Evolutionary conservation across 2,329 filamentous ascomycete species (phyloP), one percentile per base, ranked within the genome.

Genomic region (Diaporthe capsici): DNA sequence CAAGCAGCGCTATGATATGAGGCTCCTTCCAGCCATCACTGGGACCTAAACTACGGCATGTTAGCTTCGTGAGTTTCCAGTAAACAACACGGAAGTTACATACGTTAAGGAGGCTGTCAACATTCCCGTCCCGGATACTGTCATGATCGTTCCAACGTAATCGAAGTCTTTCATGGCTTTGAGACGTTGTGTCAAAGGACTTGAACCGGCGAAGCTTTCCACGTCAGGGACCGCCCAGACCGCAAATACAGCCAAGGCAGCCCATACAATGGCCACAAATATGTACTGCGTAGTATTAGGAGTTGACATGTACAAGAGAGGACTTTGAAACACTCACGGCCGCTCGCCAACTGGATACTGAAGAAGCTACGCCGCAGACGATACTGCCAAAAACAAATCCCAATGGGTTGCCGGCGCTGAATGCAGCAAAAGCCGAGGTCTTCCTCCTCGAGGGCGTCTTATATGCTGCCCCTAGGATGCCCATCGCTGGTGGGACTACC

Each of bases 181-280:
- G 55, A 58, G 55, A 6, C 55, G 55, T 34, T 58, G 28, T 58
- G 13, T 31, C 17, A 58, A 34, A 15, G 28, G 55, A 34, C 28
- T 58, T 37, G 13, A 15, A 37, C 5, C 3, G 28, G 6, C 15
- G 28, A 58, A 44, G 39, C 8, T 63, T 31, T 63, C 60, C 22
- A 63, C 60, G 6, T 63, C n/a, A 6, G 60, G 60, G n/a, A 63
- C 60, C 60, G 60, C 60, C 60, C 60, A 63, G n/a, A 63, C 4
- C n/a, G 60, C 60, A 20, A 44, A 63, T 12, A 44, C n/a, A 44
- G 60, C 60, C 12, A 63, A 12, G 9, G 6, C 37, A 20, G 60
- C 60, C 60, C 39, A 63, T 4, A 63, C 39, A 63, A 63, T 20
- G 13, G 60, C 60, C 39, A 63, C 60, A 12, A 63, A 63, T 6